Percentiles rank a stretch among this genome's conserved stretches.
Evolutionary conservation across 75 land plant species (phyloP).

Genomic region (Gnetum montanum): DNA sequence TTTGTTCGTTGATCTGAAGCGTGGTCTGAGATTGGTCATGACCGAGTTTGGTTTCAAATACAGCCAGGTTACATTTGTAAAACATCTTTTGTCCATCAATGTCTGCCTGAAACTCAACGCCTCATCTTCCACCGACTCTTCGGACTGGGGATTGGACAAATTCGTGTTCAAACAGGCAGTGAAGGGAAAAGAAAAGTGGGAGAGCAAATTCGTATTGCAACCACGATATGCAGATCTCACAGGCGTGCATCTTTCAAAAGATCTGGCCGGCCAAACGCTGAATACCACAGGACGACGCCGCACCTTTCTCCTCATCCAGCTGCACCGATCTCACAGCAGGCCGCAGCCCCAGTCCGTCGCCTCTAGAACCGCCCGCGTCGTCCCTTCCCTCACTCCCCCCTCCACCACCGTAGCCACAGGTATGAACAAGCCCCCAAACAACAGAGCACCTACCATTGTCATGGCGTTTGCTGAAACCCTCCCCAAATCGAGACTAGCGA

Average conservation of each 20-base stretch:
- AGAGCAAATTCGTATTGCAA: conserved; percentile 4
- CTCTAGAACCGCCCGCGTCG: too few relatives aligned
- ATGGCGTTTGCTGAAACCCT: too few relatives aligned
- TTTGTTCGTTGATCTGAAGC: neutral
- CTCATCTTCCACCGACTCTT: neutral
- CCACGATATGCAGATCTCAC: conserved; percentile 1
- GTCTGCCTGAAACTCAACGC: neutral
- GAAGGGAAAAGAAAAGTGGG: neutral
- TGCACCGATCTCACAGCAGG: too few relatives aligned
- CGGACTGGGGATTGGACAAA: conserved; percentile 16
- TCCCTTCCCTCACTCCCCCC: too few relatives aligned
- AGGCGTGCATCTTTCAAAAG: conserved; percentile 10
- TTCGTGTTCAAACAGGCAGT: conserved; percentile 8
- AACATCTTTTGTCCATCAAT: conserved; percentile 7
- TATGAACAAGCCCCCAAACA: too few relatives aligned
- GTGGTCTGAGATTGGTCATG: conserved; percentile 1
- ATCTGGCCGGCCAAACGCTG: conserved; percentile 1
- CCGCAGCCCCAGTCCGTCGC: too few relatives aligned
- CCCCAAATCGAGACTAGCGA: too few relatives aligned
- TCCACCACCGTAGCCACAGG: too few relatives aligned
- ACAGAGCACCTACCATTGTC: too few relatives aligned
- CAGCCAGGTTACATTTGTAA: conserved; percentile 10
- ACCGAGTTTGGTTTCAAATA: conserved; percentile 3
- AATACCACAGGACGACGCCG: neutral
- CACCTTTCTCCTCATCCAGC: too few relatives aligned